Evolutionary conservation across 192 early-diverging fungal genomes (phyloP).

Genomic region (Podila epicladia): DNA sequence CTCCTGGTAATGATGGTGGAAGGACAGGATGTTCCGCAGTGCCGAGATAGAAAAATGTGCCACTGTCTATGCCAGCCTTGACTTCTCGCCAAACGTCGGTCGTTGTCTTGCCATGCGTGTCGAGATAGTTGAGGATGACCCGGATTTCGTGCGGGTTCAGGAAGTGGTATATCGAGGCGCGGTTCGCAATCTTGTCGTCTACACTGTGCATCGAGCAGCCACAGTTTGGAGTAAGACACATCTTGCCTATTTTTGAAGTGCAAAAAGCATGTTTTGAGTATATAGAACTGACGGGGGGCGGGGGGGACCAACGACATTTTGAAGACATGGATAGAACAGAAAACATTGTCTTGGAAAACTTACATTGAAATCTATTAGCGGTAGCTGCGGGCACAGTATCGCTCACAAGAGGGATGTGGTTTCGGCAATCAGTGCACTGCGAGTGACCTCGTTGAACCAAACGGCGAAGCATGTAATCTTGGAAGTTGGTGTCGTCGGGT

Average conservation of each 20-base stretch:
- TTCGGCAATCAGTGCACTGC: conserved; percentile 17
- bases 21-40: neutral
- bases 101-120: neutral
- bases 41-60: conserved; percentile 14
- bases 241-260: conserved; percentile 23
- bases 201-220: conserved; percentile 19
- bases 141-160: conserved; percentile 17
- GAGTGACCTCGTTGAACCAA: conserved; percentile 26
- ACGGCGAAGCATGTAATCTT: conserved; percentile 3
- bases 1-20: neutral
- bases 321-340: neutral
- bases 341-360: neutral
- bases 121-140: conserved; percentile 14
- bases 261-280: neutral
- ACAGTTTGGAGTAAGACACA: conserved; percentile 26
- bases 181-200: conserved; percentile 7
- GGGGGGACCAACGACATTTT: no score
- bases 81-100: conserved; percentile 20
- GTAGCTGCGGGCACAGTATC: neutral
- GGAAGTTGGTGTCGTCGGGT: conserved; percentile 4
- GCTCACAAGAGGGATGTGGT: conserved; percentile 14
- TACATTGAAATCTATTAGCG: conserved; percentile 28
- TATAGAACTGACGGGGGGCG: neutral
- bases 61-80: conserved; percentile 26
- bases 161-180: neutral